A percentile compares a stretch with the other conserved stretches of the same genome.
phyloP scores from a whole-genome alignment of 768 basidiomycete genomes.

The Auriscalpium vulgare region DNA sequence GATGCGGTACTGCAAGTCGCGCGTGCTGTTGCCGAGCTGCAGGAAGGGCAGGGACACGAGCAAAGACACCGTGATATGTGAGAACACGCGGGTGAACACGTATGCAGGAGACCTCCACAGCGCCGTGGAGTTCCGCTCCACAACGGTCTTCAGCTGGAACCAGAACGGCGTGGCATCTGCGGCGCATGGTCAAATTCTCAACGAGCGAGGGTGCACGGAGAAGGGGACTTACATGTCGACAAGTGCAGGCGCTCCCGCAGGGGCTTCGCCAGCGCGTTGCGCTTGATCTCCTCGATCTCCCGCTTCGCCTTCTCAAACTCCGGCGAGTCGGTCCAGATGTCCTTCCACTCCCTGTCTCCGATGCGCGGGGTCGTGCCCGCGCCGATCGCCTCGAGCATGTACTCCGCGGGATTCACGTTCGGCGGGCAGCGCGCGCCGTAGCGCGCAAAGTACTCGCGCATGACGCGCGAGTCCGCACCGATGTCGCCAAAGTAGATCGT shows the following conservation, averaged over 20 bases:
- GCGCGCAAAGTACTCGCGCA: conserved; percentile 71
- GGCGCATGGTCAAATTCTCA: conserved; percentile 1
- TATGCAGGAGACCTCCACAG: conserved; percentile 85
- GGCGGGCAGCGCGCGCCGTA: conserved; percentile 69
- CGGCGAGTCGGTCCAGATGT: conserved; percentile 73
- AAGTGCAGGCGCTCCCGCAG: not conserved
- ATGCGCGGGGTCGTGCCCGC: conserved; percentile 70
- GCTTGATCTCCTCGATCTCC: conserved; percentile 39
- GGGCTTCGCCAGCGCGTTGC: conserved; percentile 1
- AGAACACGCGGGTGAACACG: conserved; percentile 76
- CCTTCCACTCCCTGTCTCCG: conserved; percentile 80
- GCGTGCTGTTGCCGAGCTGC: conserved; percentile 53
- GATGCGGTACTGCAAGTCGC: conserved; percentile 74
- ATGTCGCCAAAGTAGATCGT: conserved; percentile 93
- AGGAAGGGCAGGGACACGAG: conserved; percentile 77
- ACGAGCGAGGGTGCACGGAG: not conserved
- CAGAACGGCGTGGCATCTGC: conserved; percentile 46
- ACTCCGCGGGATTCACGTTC: conserved; percentile 72
- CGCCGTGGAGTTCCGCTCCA: conserved; percentile 59
- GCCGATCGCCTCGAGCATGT: conserved; percentile 81
- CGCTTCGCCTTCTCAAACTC: conserved; percentile 33
- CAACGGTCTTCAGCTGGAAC: conserved; percentile 67
- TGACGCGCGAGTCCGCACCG: conserved; percentile 59
- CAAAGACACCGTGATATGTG: conserved; percentile 62
- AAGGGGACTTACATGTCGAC: not conserved